phyloP scores from a whole-genome alignment of 305 asterid genomes.

The Fraxinus velutina region DNA sequence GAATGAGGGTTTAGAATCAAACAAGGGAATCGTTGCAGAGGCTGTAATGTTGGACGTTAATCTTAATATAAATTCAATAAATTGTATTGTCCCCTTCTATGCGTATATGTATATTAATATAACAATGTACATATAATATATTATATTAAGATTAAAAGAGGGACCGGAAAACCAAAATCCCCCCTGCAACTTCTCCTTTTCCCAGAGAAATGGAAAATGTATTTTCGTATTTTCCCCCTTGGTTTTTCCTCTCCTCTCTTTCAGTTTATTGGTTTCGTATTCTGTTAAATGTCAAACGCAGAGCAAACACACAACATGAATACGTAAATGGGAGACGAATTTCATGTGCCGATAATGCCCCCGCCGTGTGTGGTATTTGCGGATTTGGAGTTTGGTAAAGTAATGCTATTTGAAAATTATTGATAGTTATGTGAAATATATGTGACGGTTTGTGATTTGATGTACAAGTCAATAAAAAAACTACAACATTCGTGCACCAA shows the following conservation, averaged over 20 bases:
- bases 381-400: neutral
- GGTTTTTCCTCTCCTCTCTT: conserved; percentile 3
- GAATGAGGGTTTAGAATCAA: conserved; percentile 28
- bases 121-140: conserved; percentile 1
- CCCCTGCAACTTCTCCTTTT: conserved; percentile 25
- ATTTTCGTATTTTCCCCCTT: neutral
- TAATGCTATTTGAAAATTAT: no score
- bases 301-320: conserved; percentile 16
- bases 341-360: conserved; percentile 17
- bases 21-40: conserved; percentile 18
- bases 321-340: neutral
- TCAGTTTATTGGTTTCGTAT: conserved; percentile 5
- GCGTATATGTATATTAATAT: neutral
- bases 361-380: neutral
- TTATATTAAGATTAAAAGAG: conserved; percentile 25
- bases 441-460: no score
- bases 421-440: no score
- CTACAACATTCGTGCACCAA: no score
- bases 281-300: neutral
- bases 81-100: conserved; percentile 12
- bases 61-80: conserved; percentile 18
- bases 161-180: conserved; percentile 28
- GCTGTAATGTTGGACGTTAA: conserved; percentile 14
- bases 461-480: no score
- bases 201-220: conserved; percentile 20